A percentile compares a stretch with the other conserved stretches of the same genome.
Conservation (phyloP, 192 early-diverging fungal genomes). For the Coemansia reversa region DNA sequence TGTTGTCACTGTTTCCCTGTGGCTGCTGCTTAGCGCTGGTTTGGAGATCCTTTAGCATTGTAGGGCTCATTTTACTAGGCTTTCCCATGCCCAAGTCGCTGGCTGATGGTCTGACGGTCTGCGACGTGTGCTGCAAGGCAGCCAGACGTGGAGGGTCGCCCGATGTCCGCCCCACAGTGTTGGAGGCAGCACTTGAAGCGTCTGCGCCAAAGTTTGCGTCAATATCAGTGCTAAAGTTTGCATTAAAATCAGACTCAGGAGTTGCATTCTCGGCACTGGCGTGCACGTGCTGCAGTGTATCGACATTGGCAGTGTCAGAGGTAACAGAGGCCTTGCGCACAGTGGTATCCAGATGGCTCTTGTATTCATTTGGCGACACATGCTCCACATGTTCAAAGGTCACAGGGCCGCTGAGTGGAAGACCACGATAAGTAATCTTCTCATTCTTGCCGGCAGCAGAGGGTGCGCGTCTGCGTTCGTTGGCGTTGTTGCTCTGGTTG, state of each 20-base stretch:
- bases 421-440: conserved; percentile 42
- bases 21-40: conserved; percentile 11
- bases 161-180: conserved; percentile 7
- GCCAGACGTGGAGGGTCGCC: conserved; percentile 14
- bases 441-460: conserved; percentile 7
- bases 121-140: conserved; percentile 38
- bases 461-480: conserved; percentile 12
- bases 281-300: neutral
- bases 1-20: neutral
- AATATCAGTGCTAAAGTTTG: neutral
- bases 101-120: conserved; percentile 5
- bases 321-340: conserved; percentile 6
- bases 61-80: neutral
- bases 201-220: neutral
- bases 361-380: conserved; percentile 48
- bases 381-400: conserved; percentile 53
- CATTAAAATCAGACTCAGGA: neutral
- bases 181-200: neutral
- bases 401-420: conserved; percentile 48
- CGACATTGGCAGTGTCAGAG: conserved; percentile 3
- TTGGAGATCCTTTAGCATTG: conserved; percentile 16
- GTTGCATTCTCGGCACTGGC: conserved; percentile 4
- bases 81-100: conserved; percentile 9
- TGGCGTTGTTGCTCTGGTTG: neutral
- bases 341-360: conserved; percentile 23